phyloP scores from a whole-genome alignment of 2,329 filamentous ascomycete genomes.

The Penicillium sp. region DNA sequence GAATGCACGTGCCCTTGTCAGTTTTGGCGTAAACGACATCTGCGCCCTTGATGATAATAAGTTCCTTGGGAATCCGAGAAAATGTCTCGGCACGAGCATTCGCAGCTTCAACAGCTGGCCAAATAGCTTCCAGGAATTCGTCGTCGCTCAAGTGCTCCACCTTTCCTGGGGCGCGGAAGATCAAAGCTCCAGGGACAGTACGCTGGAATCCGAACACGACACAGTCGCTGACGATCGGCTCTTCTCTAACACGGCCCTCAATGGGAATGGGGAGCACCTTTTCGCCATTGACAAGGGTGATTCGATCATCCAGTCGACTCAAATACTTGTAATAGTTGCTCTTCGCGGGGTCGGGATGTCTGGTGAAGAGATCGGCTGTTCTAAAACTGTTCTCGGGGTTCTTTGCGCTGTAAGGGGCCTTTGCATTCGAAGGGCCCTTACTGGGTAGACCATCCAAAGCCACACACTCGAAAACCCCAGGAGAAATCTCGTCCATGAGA shows the following conservation, averaged over 20 bases:
- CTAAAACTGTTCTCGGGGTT: slow-evolving; percentile 59
- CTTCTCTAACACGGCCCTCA: slow-evolving; percentile 58
- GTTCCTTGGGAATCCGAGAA: slow-evolving; percentile 55
- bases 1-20: slow-evolving; percentile 61
- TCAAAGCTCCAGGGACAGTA: slow-evolving; percentile 53
- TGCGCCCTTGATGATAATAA: slow-evolving; percentile 53
- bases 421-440: slow-evolving; percentile 50
- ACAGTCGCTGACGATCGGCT: slow-evolving; percentile 57
- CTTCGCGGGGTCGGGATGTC: slow-evolving; percentile 43
- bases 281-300: slow-evolving; percentile 54
- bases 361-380: slow-evolving; percentile 55
- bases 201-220: slow-evolving; percentile 59
- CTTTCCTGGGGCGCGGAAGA: slow-evolving; percentile 54
- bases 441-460: slow-evolving; percentile 38
- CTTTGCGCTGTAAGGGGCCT: slow-evolving; percentile 28
- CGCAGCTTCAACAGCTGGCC: slow-evolving; percentile 54
- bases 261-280: slow-evolving; percentile 52
- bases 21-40: slow-evolving; percentile 54
- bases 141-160: slow-evolving; percentile 52
- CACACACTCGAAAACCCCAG: slow-evolving; percentile 42
- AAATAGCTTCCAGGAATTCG: slow-evolving; percentile 46
- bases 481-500: slow-evolving; percentile 39
- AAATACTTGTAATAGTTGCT: slow-evolving; percentile 47
- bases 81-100: slow-evolving; percentile 57
- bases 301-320: slow-evolving; percentile 48